Base-by-base conservation (phyloP, 2,329 filamentous ascomycete genomes). In the Teratosphaeria gauchensis region DNA sequence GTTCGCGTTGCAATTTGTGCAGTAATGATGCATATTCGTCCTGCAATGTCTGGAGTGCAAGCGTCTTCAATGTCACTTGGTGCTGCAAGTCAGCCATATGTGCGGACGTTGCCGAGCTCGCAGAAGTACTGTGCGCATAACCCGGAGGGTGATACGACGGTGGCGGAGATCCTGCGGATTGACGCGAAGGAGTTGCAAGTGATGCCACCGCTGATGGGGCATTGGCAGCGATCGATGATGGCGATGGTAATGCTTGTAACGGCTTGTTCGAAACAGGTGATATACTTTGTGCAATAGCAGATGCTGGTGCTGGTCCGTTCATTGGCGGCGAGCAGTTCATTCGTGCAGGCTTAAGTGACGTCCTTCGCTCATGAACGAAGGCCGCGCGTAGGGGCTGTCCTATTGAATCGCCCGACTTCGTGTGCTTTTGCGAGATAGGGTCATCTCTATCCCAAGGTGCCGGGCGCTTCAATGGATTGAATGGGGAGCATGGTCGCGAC, bases 1-100 rank as follows among this genome's bases (percentile, higher is more conserved):
- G 76, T 60, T 80, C 78, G 4, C 77, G 73, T 33, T 79, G 77
- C 24, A 80, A 76, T 30, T 79, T 81, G 21, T 80, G 74, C 3
- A 82, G 73, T 3, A 83, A 72, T 53, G 74, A 75, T 56, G 81
- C 75, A 64, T 83, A 80, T 66, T 83, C 80, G n/a, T 74, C 73
- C 64, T 82, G 80, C 6, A 83, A 71, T 1, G 78, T 80, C 60
- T 80, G 77, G 24, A 81, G 73, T 12, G 77, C 76, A 19, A 82
- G 70, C 4, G 80, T 78, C 62, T 82, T 81, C 58, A 81, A 71
- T 16, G 77, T 80, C 42, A 82, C 73, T 65, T 82, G 78, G 64
- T 81, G 80, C 63, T 82, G 81, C 7, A 83, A 72, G 55, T 79
- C 77, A 55, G 78, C 74, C 21, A 80, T 68, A 58, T 78, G 76